Evolutionary conservation across 495 filamentous ascomycete species (phyloP), one percentile per base, ranked within the genome.

Genomic region (Xylaria bambusicola): DNA sequence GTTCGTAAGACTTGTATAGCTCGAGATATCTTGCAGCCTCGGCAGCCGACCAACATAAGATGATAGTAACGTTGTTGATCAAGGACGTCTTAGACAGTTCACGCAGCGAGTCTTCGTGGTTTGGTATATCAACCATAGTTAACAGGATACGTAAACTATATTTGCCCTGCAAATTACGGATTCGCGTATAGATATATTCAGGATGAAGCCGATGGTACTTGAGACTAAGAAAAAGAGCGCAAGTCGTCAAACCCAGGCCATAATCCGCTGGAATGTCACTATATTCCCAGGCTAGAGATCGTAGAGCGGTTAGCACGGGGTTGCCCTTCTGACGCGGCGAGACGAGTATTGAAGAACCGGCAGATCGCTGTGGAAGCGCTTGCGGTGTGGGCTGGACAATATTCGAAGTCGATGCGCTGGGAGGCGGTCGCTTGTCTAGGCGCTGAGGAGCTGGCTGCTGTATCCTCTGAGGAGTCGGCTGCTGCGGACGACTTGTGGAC

Each of bases 161-260:
- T 69, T 89, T 90, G 17, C 86, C 86, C 21, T 86, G 86, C 8
- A 99, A 77, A 33, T 82, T 82, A 45, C 86, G 84, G 60, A 99
- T 91, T 56, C 94, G 90, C 21, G 87, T 90, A 80, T 97, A 97
- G 68, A 99, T 90, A 76, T 99, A 99, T 73, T 98, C 94, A 1
- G 94, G 94, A 72, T 99, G 95, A 46, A 97, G 76, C 10, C 94
- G 91, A 72, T 98, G 94, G 73, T 99, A 99, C 73, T 99, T 99
- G 31, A 99, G 81, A 24, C 88, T 93, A 15, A 98, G 80, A 66
- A 98, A 99, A 6, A 99, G 79, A 1, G 89, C 92, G 62, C 93
- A 97, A 17, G 93, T 93, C 1, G 92, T 97, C 21, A 78, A 66
- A 5, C 94, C 94, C 2, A 99, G 79, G 8, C 90, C 88, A 68